Evolutionary conservation across 805 yeast genomes (phyloP).

Genomic region (Maudiozyma turicensis): DNA sequence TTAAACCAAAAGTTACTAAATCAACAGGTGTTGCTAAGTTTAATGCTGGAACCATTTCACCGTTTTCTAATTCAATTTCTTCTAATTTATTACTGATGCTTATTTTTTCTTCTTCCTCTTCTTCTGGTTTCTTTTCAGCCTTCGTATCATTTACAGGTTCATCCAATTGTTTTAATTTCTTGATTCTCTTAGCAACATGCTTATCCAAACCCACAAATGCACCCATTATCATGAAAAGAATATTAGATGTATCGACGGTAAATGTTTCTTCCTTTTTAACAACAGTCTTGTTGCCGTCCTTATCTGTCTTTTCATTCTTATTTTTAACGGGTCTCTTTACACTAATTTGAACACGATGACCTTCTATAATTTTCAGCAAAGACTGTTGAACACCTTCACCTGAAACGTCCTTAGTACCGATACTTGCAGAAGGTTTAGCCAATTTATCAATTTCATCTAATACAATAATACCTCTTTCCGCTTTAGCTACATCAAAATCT

Average conservation of each 20-base stretch:
- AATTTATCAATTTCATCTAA: conserved; percentile 52
- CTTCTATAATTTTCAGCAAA: conserved; percentile 46
- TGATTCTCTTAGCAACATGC: conserved; percentile 35
- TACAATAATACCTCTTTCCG: conserved; percentile 50
- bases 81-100: conserved; percentile 23
- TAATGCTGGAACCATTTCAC: conserved; percentile 33
- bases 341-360: conserved; percentile 41
- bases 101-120: conserved; percentile 4
- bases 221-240: conserved; percentile 49
- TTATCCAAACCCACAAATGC: conserved; percentile 52
- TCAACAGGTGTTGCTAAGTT: conserved; percentile 42
- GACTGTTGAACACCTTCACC: conserved; percentile 64
- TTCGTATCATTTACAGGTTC: neutral
- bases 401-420: conserved; percentile 47
- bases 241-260: conserved; percentile 45
- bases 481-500: conserved; percentile 40
- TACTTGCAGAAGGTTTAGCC: conserved; percentile 38
- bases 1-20: conserved; percentile 42
- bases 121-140: conserved; percentile 1
- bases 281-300: conserved; percentile 25
- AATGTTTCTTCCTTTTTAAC: conserved; percentile 35
- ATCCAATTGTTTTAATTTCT: conserved; percentile 17
- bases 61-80: conserved; percentile 31
- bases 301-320: conserved; percentile 12
- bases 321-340: conserved; percentile 35